phyloP scores from a whole-genome alignment of 176 grass and related monocot species.

The Carex pumila region DNA sequence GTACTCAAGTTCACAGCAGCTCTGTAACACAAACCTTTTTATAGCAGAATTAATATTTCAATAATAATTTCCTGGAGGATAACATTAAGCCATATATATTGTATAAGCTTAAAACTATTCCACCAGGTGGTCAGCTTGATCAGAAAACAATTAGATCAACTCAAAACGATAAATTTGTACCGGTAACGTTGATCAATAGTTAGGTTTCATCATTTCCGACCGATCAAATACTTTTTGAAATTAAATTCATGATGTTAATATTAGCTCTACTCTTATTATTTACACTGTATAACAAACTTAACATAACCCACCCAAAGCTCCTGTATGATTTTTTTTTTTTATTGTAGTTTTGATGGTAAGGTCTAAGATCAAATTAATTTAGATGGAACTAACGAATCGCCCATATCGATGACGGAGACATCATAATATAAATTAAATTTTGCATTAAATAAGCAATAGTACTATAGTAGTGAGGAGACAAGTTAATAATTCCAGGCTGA shows the following conservation, averaged over 20 bases:
- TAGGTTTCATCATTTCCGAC: too few relatives aligned
- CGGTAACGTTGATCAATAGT: too few relatives aligned
- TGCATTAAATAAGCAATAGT: background rate
- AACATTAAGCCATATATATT: background rate
- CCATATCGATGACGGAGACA: background rate
- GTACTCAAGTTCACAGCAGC: background rate
- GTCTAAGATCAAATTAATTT: background rate
- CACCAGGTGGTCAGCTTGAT: too few relatives aligned
- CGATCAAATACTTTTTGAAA: too few relatives aligned
- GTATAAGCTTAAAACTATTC: background rate
- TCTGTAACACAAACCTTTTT: background rate
- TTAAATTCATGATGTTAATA: too few relatives aligned
- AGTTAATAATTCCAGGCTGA: constrained; percentile 26
- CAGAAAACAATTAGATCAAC: too few relatives aligned
- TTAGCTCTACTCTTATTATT: too few relatives aligned
- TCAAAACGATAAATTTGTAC: too few relatives aligned
- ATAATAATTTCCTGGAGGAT: background rate
- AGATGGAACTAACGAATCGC: background rate
- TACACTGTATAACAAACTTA: too few relatives aligned
- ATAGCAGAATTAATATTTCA: background rate
- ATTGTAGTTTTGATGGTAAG: background rate
- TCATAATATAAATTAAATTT: background rate
- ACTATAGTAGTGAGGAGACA: background rate
- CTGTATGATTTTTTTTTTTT: too few relatives aligned
- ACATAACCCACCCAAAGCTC: too few relatives aligned